phyloP scores from a whole-genome alignment of 2,329 filamentous ascomycete genomes.

The Trichoderma citrinoviride region DNA sequence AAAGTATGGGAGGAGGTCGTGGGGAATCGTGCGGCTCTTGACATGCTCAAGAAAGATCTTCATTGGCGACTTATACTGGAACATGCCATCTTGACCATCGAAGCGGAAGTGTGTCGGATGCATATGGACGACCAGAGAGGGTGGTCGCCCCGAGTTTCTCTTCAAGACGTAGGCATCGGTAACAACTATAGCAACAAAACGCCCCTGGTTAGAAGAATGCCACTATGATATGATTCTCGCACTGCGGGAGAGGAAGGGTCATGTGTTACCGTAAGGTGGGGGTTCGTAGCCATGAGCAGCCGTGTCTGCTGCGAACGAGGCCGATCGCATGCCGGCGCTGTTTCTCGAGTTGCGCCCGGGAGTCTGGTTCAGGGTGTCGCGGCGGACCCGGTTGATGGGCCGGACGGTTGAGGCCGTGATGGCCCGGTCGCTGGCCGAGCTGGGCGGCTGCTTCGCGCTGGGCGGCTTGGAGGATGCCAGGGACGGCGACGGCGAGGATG shows the following conservation, averaged over 20 bases:
- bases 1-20: slow-evolving; percentile 82
- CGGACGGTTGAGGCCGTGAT: slow-evolving; percentile 45
- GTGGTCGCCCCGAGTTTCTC: slow-evolving; percentile 71
- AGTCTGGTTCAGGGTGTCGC: slow-evolving; percentile 50
- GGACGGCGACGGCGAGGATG: slow-evolving; percentile 59
- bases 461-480: slow-evolving; percentile 55
- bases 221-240: neutral
- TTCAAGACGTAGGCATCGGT: slow-evolving; percentile 76
- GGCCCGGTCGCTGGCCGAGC: slow-evolving; percentile 37
- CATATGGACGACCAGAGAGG: slow-evolving; percentile 83
- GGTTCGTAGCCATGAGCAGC: slow-evolving; percentile 42
- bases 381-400: slow-evolving; percentile 56
- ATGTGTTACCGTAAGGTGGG: slow-evolving; percentile 50
- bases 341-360: slow-evolving; percentile 50
- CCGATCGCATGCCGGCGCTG: slow-evolving; percentile 50
- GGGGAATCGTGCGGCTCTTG: slow-evolving; percentile 72
- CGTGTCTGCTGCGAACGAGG: slow-evolving; percentile 47
- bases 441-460: slow-evolving; percentile 42
- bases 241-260: neutral
- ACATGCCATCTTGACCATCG: slow-evolving; percentile 90
- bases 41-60: slow-evolving; percentile 75
- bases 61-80: slow-evolving; percentile 92
- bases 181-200: slow-evolving; percentile 55
- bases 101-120: slow-evolving; percentile 86
- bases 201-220: slow-evolving; percentile 25